Percentiles rank a stretch among this genome's conserved stretches.
phyloP scores from a whole-genome alignment of 2,329 filamentous ascomycete species.

The Myriosclerotinia duriaeana region DNA sequence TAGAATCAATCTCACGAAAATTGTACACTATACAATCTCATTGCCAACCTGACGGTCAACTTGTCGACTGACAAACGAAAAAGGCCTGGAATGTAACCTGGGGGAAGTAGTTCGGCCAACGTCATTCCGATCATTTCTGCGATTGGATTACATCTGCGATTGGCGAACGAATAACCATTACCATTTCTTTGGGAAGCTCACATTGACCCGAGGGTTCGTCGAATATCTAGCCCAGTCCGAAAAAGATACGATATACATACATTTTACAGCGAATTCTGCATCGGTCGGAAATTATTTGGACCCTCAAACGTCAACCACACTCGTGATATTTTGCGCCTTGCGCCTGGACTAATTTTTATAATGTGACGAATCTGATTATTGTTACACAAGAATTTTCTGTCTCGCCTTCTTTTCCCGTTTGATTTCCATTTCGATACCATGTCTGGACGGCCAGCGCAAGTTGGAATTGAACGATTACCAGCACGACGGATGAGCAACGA shows the following conservation, averaged over 20 bases:
- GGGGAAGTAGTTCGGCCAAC: slow-evolving; percentile 5
- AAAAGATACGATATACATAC: slow-evolving; percentile 9
- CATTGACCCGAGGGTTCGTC: slow-evolving; percentile 10
- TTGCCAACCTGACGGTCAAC: not conserved
- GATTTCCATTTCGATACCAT: slow-evolving; percentile 30
- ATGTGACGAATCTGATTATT: slow-evolving; percentile 35
- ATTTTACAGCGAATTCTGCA: not conserved
- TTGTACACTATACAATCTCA: not conserved
- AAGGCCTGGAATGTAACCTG: not conserved
- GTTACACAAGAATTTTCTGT: slow-evolving; percentile 25
- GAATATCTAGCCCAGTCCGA: slow-evolving; percentile 3
- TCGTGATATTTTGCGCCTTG: slow-evolving; percentile 31
- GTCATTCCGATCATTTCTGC: slow-evolving; percentile 4
- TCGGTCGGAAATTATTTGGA: slow-evolving; percentile 14
- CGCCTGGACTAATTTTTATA: slow-evolving; percentile 32
- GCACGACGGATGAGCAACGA: slow-evolving; percentile 46
- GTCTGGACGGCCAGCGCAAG: slow-evolving; percentile 38
- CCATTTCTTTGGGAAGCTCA: slow-evolving; percentile 12
- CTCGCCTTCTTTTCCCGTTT: slow-evolving; percentile 13
- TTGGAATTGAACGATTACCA: slow-evolving; percentile 42
- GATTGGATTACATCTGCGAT: slow-evolving; percentile 20
- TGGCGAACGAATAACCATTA: slow-evolving; percentile 21
- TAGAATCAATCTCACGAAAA: not conserved
- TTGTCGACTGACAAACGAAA: slow-evolving; percentile 8
- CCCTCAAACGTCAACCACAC: not conserved